These are phyloP conservation scores for Sporothrix dimorphospora DNA, from an alignment of 2,329 filamentous ascomycete genomes.

Conservation along the genomic window DNA sequence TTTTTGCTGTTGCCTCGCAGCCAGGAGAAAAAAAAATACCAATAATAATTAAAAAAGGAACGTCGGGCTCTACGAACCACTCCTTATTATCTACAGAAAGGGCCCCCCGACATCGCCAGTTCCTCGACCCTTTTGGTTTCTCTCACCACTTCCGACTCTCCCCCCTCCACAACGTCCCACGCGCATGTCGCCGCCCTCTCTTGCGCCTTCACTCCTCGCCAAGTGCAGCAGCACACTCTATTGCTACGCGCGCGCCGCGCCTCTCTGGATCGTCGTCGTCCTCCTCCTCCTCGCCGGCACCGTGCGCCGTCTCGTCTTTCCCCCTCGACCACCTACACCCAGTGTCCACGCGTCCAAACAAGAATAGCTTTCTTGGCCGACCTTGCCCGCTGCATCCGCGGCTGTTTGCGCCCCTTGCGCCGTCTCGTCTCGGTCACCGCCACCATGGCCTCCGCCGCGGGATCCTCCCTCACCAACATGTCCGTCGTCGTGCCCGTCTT, in stretches of 20 bases:
- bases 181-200: constrained; percentile 21
- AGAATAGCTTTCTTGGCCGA: neutral
- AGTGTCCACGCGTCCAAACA: neutral
- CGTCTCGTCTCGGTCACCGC: neutral
- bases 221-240: constrained; percentile 50
- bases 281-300: constrained; percentile 41
- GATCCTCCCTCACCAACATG: constrained; percentile 37
- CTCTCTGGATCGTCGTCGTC: constrained; percentile 50
- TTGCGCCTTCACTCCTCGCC: constrained; percentile 37
- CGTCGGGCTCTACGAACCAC: neutral
- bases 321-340: neutral
- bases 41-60: neutral
- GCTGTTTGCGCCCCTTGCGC: neutral
- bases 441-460: constrained; percentile 10
- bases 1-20: neutral
- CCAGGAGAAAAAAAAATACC: neutral
- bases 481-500: constrained; percentile 47
- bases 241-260: constrained; percentile 46
- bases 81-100: neutral
- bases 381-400: neutral
- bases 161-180: neutral
- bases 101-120: neutral
- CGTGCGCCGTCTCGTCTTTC: constrained; percentile 32
- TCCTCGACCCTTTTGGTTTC: neutral
- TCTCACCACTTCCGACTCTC: neutral